phyloP scores from a whole-genome alignment of 768 basidiomycete genomes.

The Lactarius indigo region DNA sequence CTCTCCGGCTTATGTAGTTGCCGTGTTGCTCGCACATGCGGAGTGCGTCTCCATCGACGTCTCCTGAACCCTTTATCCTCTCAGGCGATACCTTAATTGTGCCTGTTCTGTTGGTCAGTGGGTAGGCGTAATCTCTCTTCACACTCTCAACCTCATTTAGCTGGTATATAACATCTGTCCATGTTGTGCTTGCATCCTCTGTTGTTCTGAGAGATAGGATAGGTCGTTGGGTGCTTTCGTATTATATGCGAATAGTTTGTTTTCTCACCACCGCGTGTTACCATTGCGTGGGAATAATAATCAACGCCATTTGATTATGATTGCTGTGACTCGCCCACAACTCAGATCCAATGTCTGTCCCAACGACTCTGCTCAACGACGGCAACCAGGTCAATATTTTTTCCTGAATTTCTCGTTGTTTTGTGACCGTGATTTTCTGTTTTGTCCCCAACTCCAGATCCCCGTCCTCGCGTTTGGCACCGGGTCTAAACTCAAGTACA shows the following conservation, averaged over 20 bases:
- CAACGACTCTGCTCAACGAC: constrained; percentile 35
- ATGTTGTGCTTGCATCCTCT: background rate
- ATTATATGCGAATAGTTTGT: background rate
- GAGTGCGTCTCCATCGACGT: background rate
- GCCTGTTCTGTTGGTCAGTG: background rate
- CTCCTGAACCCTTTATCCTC: background rate
- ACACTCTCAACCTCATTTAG: constrained; percentile 6
- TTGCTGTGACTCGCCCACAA: background rate
- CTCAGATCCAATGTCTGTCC: constrained; percentile 31
- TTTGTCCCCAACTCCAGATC: constrained; percentile 39
- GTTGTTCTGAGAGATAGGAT: background rate
- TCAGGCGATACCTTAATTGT: constrained; percentile 9
- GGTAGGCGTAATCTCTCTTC: background rate
- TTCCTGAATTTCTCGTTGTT: background rate
- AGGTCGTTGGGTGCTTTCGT: background rate
- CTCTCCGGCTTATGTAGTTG: constrained; percentile 47
- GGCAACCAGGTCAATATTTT: constrained; percentile 33
- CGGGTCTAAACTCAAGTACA: constrained; percentile 41
- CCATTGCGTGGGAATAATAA: background rate
- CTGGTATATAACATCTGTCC: constrained; percentile 4
- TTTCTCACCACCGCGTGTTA: background rate
- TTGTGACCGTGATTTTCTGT: background rate
- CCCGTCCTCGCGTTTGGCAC: constrained; percentile 63
- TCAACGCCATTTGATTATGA: constrained; percentile 8
- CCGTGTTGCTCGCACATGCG: background rate